A percentile compares a stretch with the other conserved stretches of the same genome.
Evolutionary conservation across 2,329 filamentous ascomycete species (phyloP).

Genomic region (Apiospora hydei): DNA sequence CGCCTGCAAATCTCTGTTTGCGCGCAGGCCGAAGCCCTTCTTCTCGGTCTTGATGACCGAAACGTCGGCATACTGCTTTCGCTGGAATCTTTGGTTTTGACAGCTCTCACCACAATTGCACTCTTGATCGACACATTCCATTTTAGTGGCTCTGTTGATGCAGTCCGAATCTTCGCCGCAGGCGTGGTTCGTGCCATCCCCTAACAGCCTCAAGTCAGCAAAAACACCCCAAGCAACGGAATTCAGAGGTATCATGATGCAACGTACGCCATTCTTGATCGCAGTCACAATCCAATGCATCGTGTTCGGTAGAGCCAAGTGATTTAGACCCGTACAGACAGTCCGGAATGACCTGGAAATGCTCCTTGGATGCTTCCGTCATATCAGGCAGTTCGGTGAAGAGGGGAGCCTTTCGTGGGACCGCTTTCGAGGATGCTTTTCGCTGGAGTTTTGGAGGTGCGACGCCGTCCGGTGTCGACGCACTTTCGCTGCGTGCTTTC

Average conservation of each 20-base stretch:
- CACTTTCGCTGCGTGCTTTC: conserved; percentile 57
- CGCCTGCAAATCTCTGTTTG: conserved; percentile 76
- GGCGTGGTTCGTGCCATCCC: conserved; percentile 74
- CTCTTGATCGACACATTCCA: conserved; percentile 85
- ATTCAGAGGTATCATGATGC: conserved; percentile 26
- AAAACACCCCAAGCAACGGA: conserved; percentile 31
- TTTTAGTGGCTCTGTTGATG: conserved; percentile 97
- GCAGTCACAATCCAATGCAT: conserved; percentile 93
- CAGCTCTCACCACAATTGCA: conserved; percentile 89
- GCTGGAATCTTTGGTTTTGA: conserved; percentile 94
- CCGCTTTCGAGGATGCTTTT: conserved; percentile 74
- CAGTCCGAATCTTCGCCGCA: conserved; percentile 97
- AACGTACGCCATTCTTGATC: conserved; percentile 91
- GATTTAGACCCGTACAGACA: conserved; percentile 93
- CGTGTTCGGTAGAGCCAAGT: conserved; percentile 90
- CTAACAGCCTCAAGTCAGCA: conserved; percentile 46
- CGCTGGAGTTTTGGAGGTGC: conserved; percentile 73
- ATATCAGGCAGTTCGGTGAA: conserved; percentile 80
- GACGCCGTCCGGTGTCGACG: conserved; percentile 53
- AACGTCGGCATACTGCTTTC: conserved; percentile 87
- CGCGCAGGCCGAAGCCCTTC: conserved; percentile 92
- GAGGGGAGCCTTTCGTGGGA: conserved; percentile 67
- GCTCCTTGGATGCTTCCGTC: conserved; percentile 75
- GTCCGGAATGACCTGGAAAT: conserved; percentile 82
- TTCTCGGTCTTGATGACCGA: conserved; percentile 98